phyloP scores from a whole-genome alignment of 2,329 filamentous ascomycete species.

The Thelonectria discophora region DNA sequence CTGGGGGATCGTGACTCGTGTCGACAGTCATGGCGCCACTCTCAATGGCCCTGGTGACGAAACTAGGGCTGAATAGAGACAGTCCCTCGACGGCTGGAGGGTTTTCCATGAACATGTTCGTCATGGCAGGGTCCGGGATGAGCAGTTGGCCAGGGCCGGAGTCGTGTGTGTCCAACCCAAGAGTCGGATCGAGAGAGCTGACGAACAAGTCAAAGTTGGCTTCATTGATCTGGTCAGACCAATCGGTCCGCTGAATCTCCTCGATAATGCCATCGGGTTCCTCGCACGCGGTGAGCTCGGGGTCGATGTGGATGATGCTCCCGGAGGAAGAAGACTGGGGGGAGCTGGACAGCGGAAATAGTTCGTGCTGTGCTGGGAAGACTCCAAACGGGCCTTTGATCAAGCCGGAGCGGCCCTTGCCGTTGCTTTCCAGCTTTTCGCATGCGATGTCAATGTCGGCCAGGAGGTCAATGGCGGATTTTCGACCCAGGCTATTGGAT shows the following conservation, averaged over 20 bases:
- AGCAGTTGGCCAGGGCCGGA: slow-evolving; percentile 17
- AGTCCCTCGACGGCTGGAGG: slow-evolving; percentile 35
- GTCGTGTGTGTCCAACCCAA: slow-evolving; percentile 19
- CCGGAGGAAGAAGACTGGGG: slow-evolving; percentile 19
- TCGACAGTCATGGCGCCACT: background rate
- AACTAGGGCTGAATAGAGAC: slow-evolving; percentile 35
- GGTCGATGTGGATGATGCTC: slow-evolving; percentile 21
- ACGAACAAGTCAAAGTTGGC: slow-evolving; percentile 36
- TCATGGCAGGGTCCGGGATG: slow-evolving; percentile 24
- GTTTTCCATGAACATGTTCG: slow-evolving; percentile 33
- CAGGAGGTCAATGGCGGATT: slow-evolving; percentile 35
- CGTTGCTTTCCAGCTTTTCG: slow-evolving; percentile 26
- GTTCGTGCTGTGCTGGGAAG: slow-evolving; percentile 24
- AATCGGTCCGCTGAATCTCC: slow-evolving; percentile 34
- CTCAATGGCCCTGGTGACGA: slow-evolving; percentile 36
- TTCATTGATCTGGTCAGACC: slow-evolving; percentile 33
- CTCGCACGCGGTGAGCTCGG: slow-evolving; percentile 23
- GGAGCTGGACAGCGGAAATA: background rate
- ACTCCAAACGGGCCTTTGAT: slow-evolving; percentile 37
- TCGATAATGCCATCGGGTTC: slow-evolving; percentile 34
- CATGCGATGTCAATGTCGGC: slow-evolving; percentile 38
- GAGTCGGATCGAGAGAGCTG: slow-evolving; percentile 23
- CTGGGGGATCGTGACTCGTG: accelerated
- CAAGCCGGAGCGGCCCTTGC: slow-evolving; percentile 6
- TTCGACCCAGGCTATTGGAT: slow-evolving; percentile 42